Base-by-base conservation (phyloP, 768 basidiomycete species). In the Tubosaeta sp. region DNA sequence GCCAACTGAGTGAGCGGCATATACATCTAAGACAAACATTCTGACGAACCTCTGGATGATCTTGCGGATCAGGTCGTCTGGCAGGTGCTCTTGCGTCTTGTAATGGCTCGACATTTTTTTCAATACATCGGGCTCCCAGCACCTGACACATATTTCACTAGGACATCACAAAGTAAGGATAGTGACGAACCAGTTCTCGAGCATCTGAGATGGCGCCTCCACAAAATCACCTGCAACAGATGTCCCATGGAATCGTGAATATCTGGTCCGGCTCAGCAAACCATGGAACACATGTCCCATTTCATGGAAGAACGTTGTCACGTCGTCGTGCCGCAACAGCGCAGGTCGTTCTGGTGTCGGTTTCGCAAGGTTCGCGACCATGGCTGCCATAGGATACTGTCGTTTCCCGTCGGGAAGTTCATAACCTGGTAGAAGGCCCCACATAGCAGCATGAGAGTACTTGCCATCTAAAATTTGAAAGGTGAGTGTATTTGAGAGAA, bases 331-430 rank as follows among this genome's bases (percentile, higher is more conserved):
- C n/a, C 80, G 73, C 89, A 94, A 88, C 31, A 92, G 72, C 18
- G 89, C 90, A 2, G 90, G 90, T 52, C 84, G 83, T 6, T 84
- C 82, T 1, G 84, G 80, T 1, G 89, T 90, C 4, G 88, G 77
- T 63, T 94, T 94, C 4, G 91, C 88, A 10, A 94, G 78, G 65
- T 93, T 94, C 34, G 92, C 91, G 7, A 94, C 92, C 91, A 94
- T 94, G 4, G 86, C 86, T 1, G 84, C 69, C 44, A 90, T 67
- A 3, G 90, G 90, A 65, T 90, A 91, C 62, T 75, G 75, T 27
- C 87, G 78, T 45, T 75, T 76, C 38, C 83, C 84, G 49, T 80
- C 69, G 0, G 76, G 52, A 21, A 69, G 73, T 39, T 78, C 73
- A 61, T 83, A 86, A 13, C 91, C 89, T 0, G 84, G 70, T 6